Conservation (phyloP, 352 stramenopile species). For the Pythium monospermum region DNA sequence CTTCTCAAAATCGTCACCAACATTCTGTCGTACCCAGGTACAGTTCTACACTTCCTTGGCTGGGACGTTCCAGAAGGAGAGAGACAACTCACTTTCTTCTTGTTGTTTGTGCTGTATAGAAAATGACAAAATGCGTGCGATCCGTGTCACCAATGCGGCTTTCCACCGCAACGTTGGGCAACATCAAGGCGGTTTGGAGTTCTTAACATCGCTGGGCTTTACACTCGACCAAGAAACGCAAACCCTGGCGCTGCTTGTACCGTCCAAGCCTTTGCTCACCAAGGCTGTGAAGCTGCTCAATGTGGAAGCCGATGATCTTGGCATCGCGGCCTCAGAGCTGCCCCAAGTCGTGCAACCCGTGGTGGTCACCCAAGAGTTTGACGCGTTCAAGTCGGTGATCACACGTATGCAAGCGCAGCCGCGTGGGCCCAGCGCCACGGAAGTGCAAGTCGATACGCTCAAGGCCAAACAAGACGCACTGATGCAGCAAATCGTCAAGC, state of each 20-base stretch:
- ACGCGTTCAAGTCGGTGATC: slow-evolving; percentile 83
- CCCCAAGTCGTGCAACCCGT: slow-evolving; percentile 43
- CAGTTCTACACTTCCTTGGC: background rate
- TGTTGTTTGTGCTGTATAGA: slow-evolving; percentile 27
- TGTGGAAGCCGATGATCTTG: slow-evolving; percentile 75
- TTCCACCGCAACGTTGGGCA: slow-evolving; percentile 69
- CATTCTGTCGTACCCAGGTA: slow-evolving; percentile 76
- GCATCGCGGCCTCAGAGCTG: slow-evolving; percentile 39
- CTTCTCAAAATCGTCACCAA: slow-evolving; percentile 87
- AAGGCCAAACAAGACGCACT: slow-evolving; percentile 78
- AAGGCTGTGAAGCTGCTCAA: slow-evolving; percentile 53
- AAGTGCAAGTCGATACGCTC: slow-evolving; percentile 68
- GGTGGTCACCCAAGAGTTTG: slow-evolving; percentile 42
- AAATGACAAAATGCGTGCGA: slow-evolving; percentile 79
- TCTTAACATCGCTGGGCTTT: slow-evolving; percentile 69
- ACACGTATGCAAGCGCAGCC: slow-evolving; percentile 76
- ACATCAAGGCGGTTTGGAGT: slow-evolving; percentile 64
- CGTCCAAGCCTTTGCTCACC: slow-evolving; percentile 33
- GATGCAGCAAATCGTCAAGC: slow-evolving; percentile 43
- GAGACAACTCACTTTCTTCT: too few relatives aligned
- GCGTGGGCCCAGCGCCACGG: slow-evolving; percentile 66
- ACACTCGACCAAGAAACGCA: slow-evolving; percentile 38
- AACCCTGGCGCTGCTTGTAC: slow-evolving; percentile 32
- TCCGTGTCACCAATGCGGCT: slow-evolving; percentile 66
- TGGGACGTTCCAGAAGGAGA: too few relatives aligned